These are phyloP conservation scores for Sarocladiaceae sp. DNA, from an alignment of 2,329 filamentous ascomycete species.

Conservation along the genomic window DNA sequence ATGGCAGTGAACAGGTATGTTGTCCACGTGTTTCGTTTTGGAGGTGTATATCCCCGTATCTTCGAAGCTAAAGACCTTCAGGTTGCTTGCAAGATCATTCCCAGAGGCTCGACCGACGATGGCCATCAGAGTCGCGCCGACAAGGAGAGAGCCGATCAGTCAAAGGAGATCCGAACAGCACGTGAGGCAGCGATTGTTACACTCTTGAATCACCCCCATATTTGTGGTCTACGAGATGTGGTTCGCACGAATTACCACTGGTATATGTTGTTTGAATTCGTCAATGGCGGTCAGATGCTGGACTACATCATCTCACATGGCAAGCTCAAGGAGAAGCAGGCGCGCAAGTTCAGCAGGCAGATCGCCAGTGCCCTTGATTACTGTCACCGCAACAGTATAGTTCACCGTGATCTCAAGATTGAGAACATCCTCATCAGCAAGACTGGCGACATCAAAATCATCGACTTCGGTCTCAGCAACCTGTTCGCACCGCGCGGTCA, in stretches of 20 bases:
- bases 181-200: conserved; percentile 96
- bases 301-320: conserved; percentile 99
- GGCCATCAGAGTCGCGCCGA: conserved; percentile 67
- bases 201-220: conserved; percentile 88
- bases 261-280: conserved; percentile 99
- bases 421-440: conserved; percentile 99
- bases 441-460: conserved; percentile 98
- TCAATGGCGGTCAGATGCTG: conserved; percentile 98
- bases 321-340: conserved; percentile 96
- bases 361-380: conserved; percentile 97
- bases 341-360: conserved; percentile 94
- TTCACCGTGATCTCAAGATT: conserved; percentile 96
- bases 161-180: conserved; percentile 92
- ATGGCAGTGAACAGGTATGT: conserved; percentile 83
- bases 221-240: conserved; percentile 92
- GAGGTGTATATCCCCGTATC: conserved; percentile 1
- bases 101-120: conserved; percentile 83
- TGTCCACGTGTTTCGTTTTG: conserved; percentile 3
- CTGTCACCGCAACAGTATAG: conserved; percentile 96
- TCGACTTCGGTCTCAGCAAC: conserved; percentile 97
- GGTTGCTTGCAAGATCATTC: conserved; percentile 97
- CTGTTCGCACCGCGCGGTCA: conserved; percentile 82
- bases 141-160: conserved; percentile 87
- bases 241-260: conserved; percentile 96
- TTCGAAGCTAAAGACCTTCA: conserved; percentile 27